Evolutionary conservation across 1,284 basidiomycete genomes (phyloP).

Genomic region (Moniliophthora roreri): DNA sequence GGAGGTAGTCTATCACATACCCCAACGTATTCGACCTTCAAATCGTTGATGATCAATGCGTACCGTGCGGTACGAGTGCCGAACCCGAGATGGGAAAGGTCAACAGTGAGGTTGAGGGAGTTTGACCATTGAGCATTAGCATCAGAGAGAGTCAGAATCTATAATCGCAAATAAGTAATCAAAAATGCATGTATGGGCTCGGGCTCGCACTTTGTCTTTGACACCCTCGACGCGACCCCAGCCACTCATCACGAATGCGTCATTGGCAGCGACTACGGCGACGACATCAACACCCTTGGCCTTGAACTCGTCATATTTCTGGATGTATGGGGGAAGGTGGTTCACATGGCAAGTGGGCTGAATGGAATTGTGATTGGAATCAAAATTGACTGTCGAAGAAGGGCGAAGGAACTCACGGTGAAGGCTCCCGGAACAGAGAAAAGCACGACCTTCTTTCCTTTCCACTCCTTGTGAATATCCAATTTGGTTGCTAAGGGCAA

Average conservation of each 20-base stretch:
- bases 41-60: slow-evolving; percentile 69
- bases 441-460: slow-evolving; percentile 82
- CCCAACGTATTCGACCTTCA: slow-evolving; percentile 64
- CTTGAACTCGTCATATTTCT: slow-evolving; percentile 68
- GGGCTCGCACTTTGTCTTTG: slow-evolving; percentile 62
- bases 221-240: slow-evolving; percentile 71
- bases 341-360: slow-evolving; percentile 74
- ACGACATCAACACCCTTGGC: slow-evolving; percentile 73
- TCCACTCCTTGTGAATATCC: slow-evolving; percentile 63
- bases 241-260: slow-evolving; percentile 77
- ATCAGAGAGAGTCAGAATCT: slow-evolving; percentile 73
- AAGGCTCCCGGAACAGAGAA: slow-evolving; percentile 81
- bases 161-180: neutral
- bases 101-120: slow-evolving; percentile 59
- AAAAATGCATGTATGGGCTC: neutral
- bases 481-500: slow-evolving; percentile 44
- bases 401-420: slow-evolving; percentile 49
- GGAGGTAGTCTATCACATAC: neutral
- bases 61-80: slow-evolving; percentile 71
- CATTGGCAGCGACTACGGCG: slow-evolving; percentile 71
- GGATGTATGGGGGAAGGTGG: slow-evolving; percentile 72
- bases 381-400: neutral
- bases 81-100: slow-evolving; percentile 55
- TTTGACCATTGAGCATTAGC: slow-evolving; percentile 63
- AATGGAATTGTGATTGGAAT: slow-evolving; percentile 6